Conservation (phyloP, 495 filamentous ascomycete genomes). For the Aspergillus ellipticus region DNA sequence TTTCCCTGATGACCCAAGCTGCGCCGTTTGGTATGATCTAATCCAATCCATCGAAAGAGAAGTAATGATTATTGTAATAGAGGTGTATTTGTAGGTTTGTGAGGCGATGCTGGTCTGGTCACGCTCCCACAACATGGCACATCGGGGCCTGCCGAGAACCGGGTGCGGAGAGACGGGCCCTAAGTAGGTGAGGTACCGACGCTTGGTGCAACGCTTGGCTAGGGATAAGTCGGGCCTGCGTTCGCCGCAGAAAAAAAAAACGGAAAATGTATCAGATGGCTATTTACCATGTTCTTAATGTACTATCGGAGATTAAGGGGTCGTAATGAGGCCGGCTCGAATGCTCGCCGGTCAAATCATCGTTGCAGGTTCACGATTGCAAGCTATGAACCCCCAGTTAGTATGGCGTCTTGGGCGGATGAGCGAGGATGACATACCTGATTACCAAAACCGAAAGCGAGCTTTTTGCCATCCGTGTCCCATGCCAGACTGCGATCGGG, state of each 20-base stretch:
- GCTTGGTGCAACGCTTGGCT: not conserved
- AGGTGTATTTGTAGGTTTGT: not conserved
- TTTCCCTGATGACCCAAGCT: constrained; percentile 25
- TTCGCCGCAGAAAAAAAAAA: not conserved
- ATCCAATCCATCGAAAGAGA: constrained; percentile 32
- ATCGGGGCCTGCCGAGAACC: constrained; percentile 4
- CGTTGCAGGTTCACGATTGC: constrained; percentile 45
- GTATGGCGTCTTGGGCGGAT: not conserved
- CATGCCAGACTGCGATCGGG: constrained; percentile 60
- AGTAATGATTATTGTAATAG: constrained; percentile 5
- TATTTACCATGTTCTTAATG: not conserved
- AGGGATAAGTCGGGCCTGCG: not conserved
- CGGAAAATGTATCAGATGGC: not conserved
- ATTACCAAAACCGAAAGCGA: constrained; percentile 68
- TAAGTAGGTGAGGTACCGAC: not conserved
- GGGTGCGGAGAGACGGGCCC: not conserved
- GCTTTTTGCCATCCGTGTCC: constrained; percentile 70
- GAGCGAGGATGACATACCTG: constrained; percentile 49
- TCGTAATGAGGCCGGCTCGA: not conserved
- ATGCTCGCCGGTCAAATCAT: constrained; percentile 19
- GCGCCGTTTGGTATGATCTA: constrained; percentile 39
- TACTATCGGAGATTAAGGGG: constrained; percentile 7
- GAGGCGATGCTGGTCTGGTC: not conserved
- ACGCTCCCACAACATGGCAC: not conserved
- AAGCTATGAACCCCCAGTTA: constrained; percentile 28